Evolutionary conservation across 306 rosid genomes (phyloP).

Genomic region (Begonia masoniana): DNA sequence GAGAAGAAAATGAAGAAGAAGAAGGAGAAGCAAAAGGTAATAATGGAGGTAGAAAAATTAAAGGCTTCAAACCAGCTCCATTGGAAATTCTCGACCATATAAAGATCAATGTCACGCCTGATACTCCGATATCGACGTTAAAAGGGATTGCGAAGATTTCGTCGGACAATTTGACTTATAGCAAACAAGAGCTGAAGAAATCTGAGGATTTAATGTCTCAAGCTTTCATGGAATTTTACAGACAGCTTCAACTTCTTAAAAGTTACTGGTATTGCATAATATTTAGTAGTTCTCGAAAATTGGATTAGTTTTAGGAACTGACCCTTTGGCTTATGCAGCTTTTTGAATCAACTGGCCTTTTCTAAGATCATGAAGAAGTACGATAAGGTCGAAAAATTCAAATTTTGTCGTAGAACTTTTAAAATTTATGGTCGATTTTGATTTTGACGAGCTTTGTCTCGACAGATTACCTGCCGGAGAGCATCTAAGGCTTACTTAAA

Average conservation of each 20-base stretch:
- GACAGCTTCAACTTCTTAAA: constrained; percentile 57
- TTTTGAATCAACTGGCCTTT: constrained; percentile 56
- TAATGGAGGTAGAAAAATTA: not conserved
- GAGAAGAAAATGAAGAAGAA: constrained; percentile 16
- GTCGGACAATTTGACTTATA: constrained; percentile 26
- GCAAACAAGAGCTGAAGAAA: constrained; percentile 38
- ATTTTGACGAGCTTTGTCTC: not conserved
- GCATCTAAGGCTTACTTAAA: constrained; percentile 51
- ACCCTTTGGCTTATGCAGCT: constrained; percentile 26
- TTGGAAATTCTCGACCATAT: constrained; percentile 42
- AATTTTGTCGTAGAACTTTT: not conserved
- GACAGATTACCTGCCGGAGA: constrained; percentile 37
- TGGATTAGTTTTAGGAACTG: not conserved
- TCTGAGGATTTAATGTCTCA: constrained; percentile 38
- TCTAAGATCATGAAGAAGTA: constrained; percentile 83
- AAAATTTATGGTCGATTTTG: not conserved
- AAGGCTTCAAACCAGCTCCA: constrained; percentile 32
- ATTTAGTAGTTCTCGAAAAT: not conserved
- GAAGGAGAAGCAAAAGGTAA: constrained; percentile 5
- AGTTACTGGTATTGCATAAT: constrained; percentile 37
- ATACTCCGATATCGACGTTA: constrained; percentile 42
- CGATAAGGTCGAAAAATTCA: constrained; percentile 44
- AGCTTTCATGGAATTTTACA: constrained; percentile 51
- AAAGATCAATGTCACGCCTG: constrained; percentile 43
- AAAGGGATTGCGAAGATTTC: constrained; percentile 33